Evolutionary conservation across 352 stramenopile species (phyloP).

Genomic region (Phytophthora sp.): DNA sequence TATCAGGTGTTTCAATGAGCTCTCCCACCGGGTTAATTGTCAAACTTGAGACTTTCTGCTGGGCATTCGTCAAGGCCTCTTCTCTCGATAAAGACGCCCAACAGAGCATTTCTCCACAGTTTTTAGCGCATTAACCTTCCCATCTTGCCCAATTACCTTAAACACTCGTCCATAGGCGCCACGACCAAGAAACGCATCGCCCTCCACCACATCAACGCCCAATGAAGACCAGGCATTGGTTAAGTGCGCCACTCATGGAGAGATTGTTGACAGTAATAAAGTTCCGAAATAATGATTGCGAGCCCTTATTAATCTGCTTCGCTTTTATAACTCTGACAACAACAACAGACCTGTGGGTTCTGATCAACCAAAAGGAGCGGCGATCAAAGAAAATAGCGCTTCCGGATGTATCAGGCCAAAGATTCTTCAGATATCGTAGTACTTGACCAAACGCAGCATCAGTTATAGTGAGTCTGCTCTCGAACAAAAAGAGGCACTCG

Average conservation of each 20-base stretch:
- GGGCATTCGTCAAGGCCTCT: too few species aligned
- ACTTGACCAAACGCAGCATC: conserved; percentile 4
- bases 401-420: neutral
- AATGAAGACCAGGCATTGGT: neutral
- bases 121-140: conserved; percentile 1
- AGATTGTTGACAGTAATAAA: conserved; percentile 3
- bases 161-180: conserved; percentile 2
- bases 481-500: conserved; percentile 1
- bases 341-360: conserved; percentile 1
- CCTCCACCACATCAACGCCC: conserved; percentile 7
- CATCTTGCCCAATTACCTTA: conserved; percentile 1
- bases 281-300: conserved; percentile 8
- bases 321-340: neutral
- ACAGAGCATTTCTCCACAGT: neutral
- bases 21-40: too few species aligned
- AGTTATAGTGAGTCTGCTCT: conserved; percentile 2
- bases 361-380: conserved; percentile 6
- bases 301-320: neutral
- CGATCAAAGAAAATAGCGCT: conserved; percentile 10
- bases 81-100: too few species aligned
- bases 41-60: too few species aligned
- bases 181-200: conserved; percentile 5
- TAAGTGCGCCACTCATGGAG: neutral
- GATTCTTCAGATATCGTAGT: conserved; percentile 1
- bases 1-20: too few species aligned